Base-by-base conservation (phyloP, 805 yeast species). In the Metschnikowia kunwiensis region DNA sequence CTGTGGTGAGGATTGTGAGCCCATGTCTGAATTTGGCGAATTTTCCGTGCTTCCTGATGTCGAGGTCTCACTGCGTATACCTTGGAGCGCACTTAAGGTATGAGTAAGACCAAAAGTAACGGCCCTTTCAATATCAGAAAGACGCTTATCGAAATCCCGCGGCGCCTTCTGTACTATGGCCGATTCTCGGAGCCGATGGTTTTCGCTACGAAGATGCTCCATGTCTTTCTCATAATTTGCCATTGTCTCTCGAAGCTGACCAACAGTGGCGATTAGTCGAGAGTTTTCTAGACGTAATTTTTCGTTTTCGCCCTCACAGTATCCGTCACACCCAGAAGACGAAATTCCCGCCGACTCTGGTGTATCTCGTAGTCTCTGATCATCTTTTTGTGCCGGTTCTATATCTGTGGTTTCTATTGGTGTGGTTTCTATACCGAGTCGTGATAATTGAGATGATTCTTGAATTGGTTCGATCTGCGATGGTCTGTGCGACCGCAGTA, bases 71-170 rank as follows among this genome's bases (percentile, higher is more conserved):
- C n/a, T n/a, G 10, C 38, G 27, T 7, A 34, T 28, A 16, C 32
- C 24, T 13, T 31, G 23, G 8, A 36, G 31, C 3, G 35, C 35
- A 22, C 18, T 30, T 21, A 36, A 14, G 5, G 40, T 36, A 27
- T 36, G 31, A 4, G 35, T 5, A 10, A 36, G 34, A 5, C 40
- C 40, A 16, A 21, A 24, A 4, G 35, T 20, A 12, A 36, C 27
- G 9, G 40, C 40, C 27, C 12, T 14, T 15, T 31, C 27, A 19
- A 36, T 31, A 18, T 27, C 35, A 3, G 28, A n/a, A 22, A 36
- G 24, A 8, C 32, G 30, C 19, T 16, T 16, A 12, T 36, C 32
- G 10, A 36, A 27, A 10, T 22, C 24, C 8, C 23, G 9, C n/a
- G 9, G 24, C 11, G 24, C n/a, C 5, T 21, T 9, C 24, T 9